Percentiles rank a stretch among this genome's conserved stretches.
Evolutionary conservation across 305 asterid genomes (phyloP).

Genomic region (Rubia tinctorum): DNA sequence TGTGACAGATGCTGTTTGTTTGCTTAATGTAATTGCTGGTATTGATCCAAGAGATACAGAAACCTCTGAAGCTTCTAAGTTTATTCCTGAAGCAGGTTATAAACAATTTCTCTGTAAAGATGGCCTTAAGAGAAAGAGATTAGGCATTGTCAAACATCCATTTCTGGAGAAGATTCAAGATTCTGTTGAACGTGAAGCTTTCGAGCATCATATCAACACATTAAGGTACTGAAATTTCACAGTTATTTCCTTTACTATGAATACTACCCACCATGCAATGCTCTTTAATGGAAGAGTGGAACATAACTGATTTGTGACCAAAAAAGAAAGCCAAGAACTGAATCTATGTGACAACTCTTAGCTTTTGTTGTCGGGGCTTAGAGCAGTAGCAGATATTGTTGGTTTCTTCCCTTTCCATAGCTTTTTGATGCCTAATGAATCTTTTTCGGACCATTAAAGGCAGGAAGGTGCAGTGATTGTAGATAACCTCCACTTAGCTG

Average conservation of each 20-base stretch:
- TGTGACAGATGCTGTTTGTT: conserved; percentile 16
- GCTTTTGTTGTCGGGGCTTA: not conserved
- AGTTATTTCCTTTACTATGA: not conserved
- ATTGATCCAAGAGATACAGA: conserved; percentile 21
- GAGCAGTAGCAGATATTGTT: not conserved
- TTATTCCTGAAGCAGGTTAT: conserved; percentile 22
- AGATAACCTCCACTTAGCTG: conserved; percentile 19
- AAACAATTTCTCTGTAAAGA: conserved; percentile 9
- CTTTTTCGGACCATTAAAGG: conserved; percentile 14
- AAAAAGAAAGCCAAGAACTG: not conserved
- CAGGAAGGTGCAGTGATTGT: conserved; percentile 17
- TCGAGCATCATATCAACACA: conserved; percentile 18
- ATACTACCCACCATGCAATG: not conserved
- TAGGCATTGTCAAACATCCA: conserved; percentile 24
- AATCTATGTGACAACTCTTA: not conserved
- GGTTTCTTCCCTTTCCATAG: not conserved
- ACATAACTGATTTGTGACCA: not conserved
- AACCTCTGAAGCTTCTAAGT: conserved; percentile 16
- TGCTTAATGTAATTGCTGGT: conserved; percentile 16
- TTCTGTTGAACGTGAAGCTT: conserved; percentile 10
- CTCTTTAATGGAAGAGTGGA: not conserved
- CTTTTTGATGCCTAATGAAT: not conserved
- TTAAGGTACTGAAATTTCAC: conserved; percentile 12
- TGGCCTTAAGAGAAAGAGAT: conserved; percentile 19
- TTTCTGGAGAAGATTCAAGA: conserved; percentile 20